A percentile compares a stretch with the other conserved stretches of the same genome.
These are phyloP conservation scores for Choricystis sp. DNA, from an alignment of 139 green algal genomes.

Conservation along the genomic window DNA sequence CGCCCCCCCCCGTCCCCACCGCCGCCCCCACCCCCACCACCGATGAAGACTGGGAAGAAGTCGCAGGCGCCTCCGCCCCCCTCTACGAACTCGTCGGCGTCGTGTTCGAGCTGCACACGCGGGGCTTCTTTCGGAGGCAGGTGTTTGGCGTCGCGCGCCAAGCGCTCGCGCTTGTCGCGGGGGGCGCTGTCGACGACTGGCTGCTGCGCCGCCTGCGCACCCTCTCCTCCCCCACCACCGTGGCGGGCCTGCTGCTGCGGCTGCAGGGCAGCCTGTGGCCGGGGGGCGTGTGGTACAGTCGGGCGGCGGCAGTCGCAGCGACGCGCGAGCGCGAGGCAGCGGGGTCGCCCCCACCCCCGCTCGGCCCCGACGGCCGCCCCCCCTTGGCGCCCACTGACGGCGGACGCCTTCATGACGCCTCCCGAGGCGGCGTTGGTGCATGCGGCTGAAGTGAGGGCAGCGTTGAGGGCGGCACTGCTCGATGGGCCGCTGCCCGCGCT, in stretches of 20 bases:
- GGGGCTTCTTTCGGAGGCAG: conserved; percentile 43
- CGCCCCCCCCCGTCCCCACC: too few relatives aligned
- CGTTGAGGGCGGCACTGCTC: background rate
- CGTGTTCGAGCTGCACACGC: conserved; percentile 42
- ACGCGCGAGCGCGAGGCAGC: background rate
- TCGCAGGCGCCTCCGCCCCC: conserved; percentile 30
- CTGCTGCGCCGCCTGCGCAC: conserved; percentile 22
- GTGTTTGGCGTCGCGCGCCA: conserved; percentile 36
- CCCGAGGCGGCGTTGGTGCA: background rate
- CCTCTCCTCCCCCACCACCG: conserved; percentile 26
- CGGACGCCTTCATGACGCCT: background rate
- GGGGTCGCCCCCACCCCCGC: background rate
- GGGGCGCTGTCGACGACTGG: conserved; percentile 50
- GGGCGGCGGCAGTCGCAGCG: background rate
- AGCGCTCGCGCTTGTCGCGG: conserved; percentile 53
- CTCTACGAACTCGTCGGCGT: conserved; percentile 48
- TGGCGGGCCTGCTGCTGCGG: conserved; percentile 37
- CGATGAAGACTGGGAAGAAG: conserved; percentile 22
- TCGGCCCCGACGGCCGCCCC: conserved; percentile 1
- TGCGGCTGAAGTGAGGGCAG: background rate
- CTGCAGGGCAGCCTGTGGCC: conserved; percentile 56
- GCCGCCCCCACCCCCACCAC: background rate
- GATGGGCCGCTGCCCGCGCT: background rate
- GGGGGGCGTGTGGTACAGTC: conserved; percentile 41
- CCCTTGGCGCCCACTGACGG: background rate